Base-by-base conservation (phyloP, 2,329 filamentous ascomycete genomes). In the Emydomyces testavorans region DNA sequence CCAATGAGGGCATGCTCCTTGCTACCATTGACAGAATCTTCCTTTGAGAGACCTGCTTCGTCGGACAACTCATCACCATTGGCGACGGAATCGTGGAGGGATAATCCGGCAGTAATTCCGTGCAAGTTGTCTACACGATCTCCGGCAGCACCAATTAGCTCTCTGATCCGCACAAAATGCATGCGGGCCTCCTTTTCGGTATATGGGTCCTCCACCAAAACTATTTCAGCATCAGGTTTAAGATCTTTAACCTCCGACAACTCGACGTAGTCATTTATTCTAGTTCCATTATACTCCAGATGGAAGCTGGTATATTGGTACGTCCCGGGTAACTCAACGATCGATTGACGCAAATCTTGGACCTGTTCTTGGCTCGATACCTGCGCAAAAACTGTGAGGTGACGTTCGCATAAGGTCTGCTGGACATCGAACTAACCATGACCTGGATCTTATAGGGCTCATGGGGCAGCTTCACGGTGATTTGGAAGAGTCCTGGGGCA, bases 231-330 rank as follows among this genome's bases (percentile, higher is more conserved):
- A 53, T 88, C 81, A 28, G 82, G 69, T 46, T 79, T 78, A 48
- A 98, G 77, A 49, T 79, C 87, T 40, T 83, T 76, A 48, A 98
- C 84, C 63, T 98, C 90, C 47, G 86, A 88, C 53, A 98, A 77
- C 64, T 93, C 83, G 51, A 93, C 78, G 60, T 92, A 96, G 68
- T 98, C 92, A 66, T 96, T 96, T 75, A 98, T 83, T 55, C 85
- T 83, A 67, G 85, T 74, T 57, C 87, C 86, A 51, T 85, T 82
- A 70, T 89, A 82, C 70, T 96, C 89, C 59, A 98, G 80, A 70
- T 98, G 92, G 73, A 98, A 98, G 74, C 92, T 98, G 46, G 92
- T 94, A 72, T 95, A 95, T 68, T 94, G 88, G 71, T 95, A 92
- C 44, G 90, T 93, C 51, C 83, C 77, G 4, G 92, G 92, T 42